These are phyloP conservation scores for Mortierella sp. DNA, from an alignment of 371 early-diverging fungal genomes.

Conservation along the genomic window DNA sequence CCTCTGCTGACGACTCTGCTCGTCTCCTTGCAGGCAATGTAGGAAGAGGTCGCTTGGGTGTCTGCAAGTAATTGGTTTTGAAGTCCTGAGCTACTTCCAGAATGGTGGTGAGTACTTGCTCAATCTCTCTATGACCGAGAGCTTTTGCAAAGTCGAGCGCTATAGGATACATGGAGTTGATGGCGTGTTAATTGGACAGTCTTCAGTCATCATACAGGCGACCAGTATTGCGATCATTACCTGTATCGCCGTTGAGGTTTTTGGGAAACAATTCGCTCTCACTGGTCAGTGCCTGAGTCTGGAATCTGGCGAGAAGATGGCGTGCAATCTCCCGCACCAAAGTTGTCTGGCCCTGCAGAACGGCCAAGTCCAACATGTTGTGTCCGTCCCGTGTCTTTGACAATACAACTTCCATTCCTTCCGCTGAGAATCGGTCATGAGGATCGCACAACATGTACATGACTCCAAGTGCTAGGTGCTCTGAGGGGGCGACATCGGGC, in stretches of 20 bases:
- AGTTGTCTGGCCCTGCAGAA: slow-evolving; percentile 30
- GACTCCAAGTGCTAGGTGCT: slow-evolving; percentile 43
- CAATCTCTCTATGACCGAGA: slow-evolving; percentile 22
- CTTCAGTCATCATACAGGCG: too few relatives aligned
- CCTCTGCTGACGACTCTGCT: neutral
- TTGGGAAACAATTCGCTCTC: slow-evolving; percentile 14
- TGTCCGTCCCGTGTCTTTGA: slow-evolving; percentile 19
- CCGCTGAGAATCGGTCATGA: slow-evolving; percentile 13
- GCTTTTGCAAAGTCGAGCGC: slow-evolving; percentile 39
- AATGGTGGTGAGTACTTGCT: slow-evolving; percentile 22
- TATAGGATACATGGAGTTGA: too few relatives aligned
- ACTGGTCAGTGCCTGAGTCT: slow-evolving; percentile 1
- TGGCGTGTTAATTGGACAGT: too few relatives aligned
- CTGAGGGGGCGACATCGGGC: slow-evolving; percentile 24
- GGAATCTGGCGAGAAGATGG: slow-evolving; percentile 26
- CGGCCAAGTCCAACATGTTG: slow-evolving; percentile 37
- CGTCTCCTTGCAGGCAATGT: neutral
- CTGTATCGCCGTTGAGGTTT: slow-evolving; percentile 30
- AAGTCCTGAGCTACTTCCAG: slow-evolving; percentile 21
- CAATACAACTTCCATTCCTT: slow-evolving; percentile 19
- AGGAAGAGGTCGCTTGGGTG: slow-evolving; percentile 2
- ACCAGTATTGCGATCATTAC: slow-evolving; percentile 4
- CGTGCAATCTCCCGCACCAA: slow-evolving; percentile 40
- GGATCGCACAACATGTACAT: slow-evolving; percentile 46
- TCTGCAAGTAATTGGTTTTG: slow-evolving; percentile 5